Base-by-base conservation (phyloP, 139 green algal species). In the Monoraphidium neglectum region DNA sequence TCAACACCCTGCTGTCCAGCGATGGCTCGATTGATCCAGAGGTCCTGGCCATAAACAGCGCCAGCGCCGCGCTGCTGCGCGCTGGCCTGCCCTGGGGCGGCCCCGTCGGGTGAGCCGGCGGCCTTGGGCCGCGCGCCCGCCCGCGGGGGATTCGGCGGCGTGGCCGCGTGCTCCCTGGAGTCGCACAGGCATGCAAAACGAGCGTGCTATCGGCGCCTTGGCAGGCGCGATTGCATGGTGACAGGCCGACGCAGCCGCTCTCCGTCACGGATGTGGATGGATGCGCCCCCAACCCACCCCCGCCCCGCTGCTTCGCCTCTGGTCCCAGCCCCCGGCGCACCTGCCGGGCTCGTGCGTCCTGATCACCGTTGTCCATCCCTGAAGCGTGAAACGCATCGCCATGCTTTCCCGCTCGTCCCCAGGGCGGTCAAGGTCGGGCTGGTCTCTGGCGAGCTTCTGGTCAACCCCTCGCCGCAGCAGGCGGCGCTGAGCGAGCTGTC, bases 1-100 rank as follows among this genome's bases (percentile, higher is more conserved):
- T 51, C 43, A 51, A 51, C 43, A 51, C 43, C 8, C 43, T 93
- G 63, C 73, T 92, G 33, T 84, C 84, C 56, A 83, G 77, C 51
- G 88, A 95, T 77, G 68, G 70, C 28, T n/a, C 30, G 32, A 24
- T 77, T 1, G 84, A 94, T 47, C 83, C 88, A 1, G 89, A 88
- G n/a, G 77, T 89, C 6, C 38, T 94, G n/a, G 85, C 86, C 1
- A 89, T 97, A 64, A 95, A 93, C 72, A 91, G 87, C 13, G 90
- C 89, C 12, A 94, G 89, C 18, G 87, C 87, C 18, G 93, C 93
- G 4, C 74, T 96, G 21, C 51, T 77, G 47, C 72, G 74, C 49
- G 92, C 75, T 51, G n/a, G 83, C 15, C 74, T 97, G 26, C 91
- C 93, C 1, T 97, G 89, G 88, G 53, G 69, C 26, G 89, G 90